These are phyloP conservation scores for Globisporangium abappressorium DNA, from an alignment of 352 stramenopile genomes.

Conservation along the genomic window DNA sequence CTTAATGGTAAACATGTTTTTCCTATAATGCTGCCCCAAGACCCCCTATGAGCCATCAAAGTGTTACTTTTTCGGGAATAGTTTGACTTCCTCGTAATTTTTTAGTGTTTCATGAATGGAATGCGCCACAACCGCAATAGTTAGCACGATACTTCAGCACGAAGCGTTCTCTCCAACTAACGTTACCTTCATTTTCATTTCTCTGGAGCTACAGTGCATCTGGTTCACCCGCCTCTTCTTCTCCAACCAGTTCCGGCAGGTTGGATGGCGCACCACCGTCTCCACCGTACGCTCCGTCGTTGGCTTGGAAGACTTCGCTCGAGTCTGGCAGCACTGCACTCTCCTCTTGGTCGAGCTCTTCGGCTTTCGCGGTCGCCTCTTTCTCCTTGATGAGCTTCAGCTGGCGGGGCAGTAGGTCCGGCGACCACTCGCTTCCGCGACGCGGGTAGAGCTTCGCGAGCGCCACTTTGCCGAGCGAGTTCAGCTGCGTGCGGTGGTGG, in stretches of 20 bases:
- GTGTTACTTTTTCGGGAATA: too few species aligned
- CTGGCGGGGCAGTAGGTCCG: slow-evolving; percentile 59
- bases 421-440: slow-evolving; percentile 69
- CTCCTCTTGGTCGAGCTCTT: not conserved
- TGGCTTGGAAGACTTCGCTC: not conserved
- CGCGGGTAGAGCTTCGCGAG: slow-evolving; percentile 64
- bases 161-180: too few species aligned
- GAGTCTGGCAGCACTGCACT: not conserved
- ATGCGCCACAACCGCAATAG: too few species aligned
- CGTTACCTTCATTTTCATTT: too few species aligned
- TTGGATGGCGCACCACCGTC: not conserved
- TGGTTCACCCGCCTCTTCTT: not conserved
- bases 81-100: too few species aligned
- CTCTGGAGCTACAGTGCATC: too few species aligned
- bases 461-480: slow-evolving; percentile 54
- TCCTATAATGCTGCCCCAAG: too few species aligned
- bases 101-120: too few species aligned
- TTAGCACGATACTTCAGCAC: too few species aligned
- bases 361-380: not conserved
- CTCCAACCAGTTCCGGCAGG: not conserved
- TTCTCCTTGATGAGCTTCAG: slow-evolving; percentile 53
- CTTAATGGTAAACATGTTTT: too few species aligned
- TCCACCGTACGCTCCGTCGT: not conserved
- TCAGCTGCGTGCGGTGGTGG: slow-evolving; percentile 46
- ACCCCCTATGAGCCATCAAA: too few species aligned